Conservation (phyloP, 257 asterid species). For the Anisodus tanguticus region DNA sequence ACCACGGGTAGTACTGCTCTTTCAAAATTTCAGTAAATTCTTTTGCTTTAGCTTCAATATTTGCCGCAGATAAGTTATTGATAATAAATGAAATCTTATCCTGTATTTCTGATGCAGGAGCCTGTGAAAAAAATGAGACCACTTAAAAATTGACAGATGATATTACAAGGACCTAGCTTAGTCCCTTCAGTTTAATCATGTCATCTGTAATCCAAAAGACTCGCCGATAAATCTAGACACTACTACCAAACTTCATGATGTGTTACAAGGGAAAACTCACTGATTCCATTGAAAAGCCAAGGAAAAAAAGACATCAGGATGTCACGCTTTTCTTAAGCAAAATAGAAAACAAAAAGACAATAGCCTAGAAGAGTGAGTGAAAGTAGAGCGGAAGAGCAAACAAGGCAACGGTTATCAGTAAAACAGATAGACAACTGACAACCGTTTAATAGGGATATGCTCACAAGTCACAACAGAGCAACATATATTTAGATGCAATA, state of each 20-base stretch:
- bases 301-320: neutral
- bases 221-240: neutral
- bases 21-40: constrained; percentile 75
- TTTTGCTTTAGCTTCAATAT: constrained; percentile 88
- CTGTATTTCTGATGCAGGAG: constrained; percentile 90
- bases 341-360: neutral
- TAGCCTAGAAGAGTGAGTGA: neutral
- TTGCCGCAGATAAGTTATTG: constrained; percentile 82
- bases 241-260: neutral
- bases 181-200: constrained; percentile 20
- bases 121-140: constrained; percentile 52
- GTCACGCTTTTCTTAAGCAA: neutral
- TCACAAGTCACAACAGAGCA: constrained; percentile 23
- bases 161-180: neutral
- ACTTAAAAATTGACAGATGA: neutral
- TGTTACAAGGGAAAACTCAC: neutral
- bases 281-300: neutral
- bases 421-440: neutral
- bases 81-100: constrained; percentile 88
- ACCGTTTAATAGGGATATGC: neutral
- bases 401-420: neutral
- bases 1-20: constrained; percentile 90
- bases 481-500: neutral
- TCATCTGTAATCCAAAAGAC: neutral
- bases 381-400: neutral